Evolutionary conservation across 225 moss, liverwort and hornwort genomes (phyloP).

Genomic region (Polytrichum formosum): DNA sequence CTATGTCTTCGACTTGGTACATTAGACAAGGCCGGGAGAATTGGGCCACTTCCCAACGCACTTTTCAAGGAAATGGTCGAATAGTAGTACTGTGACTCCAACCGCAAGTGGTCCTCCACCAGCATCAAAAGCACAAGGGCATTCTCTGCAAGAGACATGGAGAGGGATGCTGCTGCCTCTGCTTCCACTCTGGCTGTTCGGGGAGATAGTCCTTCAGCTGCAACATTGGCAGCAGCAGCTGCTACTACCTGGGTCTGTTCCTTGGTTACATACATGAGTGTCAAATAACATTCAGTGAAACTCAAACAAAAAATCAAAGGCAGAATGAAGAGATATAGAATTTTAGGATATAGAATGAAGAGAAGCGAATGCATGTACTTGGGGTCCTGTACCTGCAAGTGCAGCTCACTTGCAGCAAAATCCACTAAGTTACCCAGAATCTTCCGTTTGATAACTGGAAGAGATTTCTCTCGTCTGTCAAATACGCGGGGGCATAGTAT

Average conservation of each 20-base stretch:
- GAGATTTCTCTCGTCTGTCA: slow-evolving; percentile 86
- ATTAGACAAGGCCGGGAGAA: slow-evolving; percentile 32
- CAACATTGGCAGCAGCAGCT: slow-evolving; percentile 97
- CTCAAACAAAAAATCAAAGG: background rate
- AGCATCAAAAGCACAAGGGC: slow-evolving; percentile 98
- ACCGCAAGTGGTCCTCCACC: slow-evolving; percentile 94
- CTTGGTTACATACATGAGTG: slow-evolving; percentile 25
- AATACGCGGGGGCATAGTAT: background rate
- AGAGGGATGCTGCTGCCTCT: slow-evolving; percentile 89
- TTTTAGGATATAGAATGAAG: too few relatives aligned
- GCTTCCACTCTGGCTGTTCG: slow-evolving; percentile 95
- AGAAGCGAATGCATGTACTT: too few relatives aligned
- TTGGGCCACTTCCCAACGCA: slow-evolving; percentile 25
- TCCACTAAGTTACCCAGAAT: slow-evolving; percentile 82
- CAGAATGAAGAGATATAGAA: background rate
- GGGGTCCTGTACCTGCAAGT: slow-evolving; percentile 69
- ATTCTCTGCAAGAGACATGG: slow-evolving; percentile 98
- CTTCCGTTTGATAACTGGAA: slow-evolving; percentile 92
- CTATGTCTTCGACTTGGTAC: slow-evolving; percentile 57
- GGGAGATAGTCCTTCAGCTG: slow-evolving; percentile 96
- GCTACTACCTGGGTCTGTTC: slow-evolving; percentile 97
- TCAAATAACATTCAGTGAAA: slow-evolving; percentile 19
- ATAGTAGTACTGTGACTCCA: slow-evolving; percentile 73
- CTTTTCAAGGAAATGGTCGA: slow-evolving; percentile 36
- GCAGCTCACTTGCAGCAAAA: slow-evolving; percentile 91